phyloP scores from a whole-genome alignment of 768 basidiomycete species.

The Boletus rex-veris region DNA sequence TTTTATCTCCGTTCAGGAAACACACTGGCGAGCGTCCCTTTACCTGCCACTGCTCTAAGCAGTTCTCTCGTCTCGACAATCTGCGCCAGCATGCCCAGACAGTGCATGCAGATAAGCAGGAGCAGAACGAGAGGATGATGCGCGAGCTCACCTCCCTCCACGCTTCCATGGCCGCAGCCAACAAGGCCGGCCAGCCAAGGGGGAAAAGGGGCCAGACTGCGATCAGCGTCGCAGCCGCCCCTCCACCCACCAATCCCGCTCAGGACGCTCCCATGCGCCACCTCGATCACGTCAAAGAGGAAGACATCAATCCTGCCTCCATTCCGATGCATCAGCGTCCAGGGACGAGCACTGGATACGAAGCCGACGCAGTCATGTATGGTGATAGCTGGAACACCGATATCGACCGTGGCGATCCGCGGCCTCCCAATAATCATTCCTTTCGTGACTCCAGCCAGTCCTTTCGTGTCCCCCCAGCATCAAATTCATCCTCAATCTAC shows the following conservation, averaged over 20 bases:
- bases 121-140: conserved; percentile 89
- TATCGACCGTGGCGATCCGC: conserved; percentile 36
- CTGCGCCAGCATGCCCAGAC: conserved; percentile 96
- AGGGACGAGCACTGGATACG: conserved; percentile 73
- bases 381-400: conserved; percentile 36
- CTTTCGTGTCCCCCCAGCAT: conserved; percentile 64
- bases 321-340: conserved; percentile 50
- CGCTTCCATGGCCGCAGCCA: conserved; percentile 66
- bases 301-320: conserved; percentile 31
- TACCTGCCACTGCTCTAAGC: conserved; percentile 91
- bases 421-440: conserved; percentile 54
- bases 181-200: conserved; percentile 37
- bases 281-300: conserved; percentile 39
- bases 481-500: conserved; percentile 38
- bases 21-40: conserved; percentile 98
- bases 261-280: conserved; percentile 19
- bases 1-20: conserved; percentile 57
- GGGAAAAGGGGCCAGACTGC: conserved; percentile 37
- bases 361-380: conserved; percentile 39
- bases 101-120: conserved; percentile 92
- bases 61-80: conserved; percentile 95
- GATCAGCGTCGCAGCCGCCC: background rate
- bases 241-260: conserved; percentile 1
- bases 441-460: conserved; percentile 80
- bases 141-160: conserved; percentile 81